Percentiles rank a stretch among this genome's conserved stretches.
These are phyloP conservation scores for Bruguiera sexangula DNA, from an alignment of 345 rosid species.

Conservation along the genomic window DNA sequence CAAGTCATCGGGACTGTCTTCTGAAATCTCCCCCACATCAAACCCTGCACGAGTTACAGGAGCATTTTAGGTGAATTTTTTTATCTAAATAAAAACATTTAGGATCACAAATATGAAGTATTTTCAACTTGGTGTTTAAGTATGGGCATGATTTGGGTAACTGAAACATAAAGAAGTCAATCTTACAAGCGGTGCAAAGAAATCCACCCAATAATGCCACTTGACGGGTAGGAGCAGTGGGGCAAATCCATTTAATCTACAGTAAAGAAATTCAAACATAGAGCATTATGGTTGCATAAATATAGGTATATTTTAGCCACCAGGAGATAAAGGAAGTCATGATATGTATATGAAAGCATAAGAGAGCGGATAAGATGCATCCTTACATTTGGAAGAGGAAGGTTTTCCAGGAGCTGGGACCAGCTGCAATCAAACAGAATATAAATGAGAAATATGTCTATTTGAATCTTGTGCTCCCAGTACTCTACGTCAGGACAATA, in stretches of 20 bases:
- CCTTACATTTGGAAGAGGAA: slow-evolving; percentile 91
- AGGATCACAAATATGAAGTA: background rate
- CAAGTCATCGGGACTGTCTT: slow-evolving; percentile 29
- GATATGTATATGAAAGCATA: background rate
- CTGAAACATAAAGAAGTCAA: background rate
- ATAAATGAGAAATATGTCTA: slow-evolving; percentile 24
- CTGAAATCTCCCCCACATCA: slow-evolving; percentile 33
- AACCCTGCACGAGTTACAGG: slow-evolving; percentile 13
- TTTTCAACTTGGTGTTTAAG: background rate
- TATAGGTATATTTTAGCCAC: background rate
- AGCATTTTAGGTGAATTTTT: background rate
- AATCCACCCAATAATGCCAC: slow-evolving; percentile 35
- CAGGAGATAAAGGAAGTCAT: background rate
- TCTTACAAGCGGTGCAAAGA: slow-evolving; percentile 35
- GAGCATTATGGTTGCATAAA: background rate
- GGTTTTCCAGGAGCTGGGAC: slow-evolving; percentile 85
- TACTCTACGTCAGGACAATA: background rate
- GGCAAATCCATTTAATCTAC: slow-evolving; percentile 39
- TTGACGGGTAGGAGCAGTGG: slow-evolving; percentile 35
- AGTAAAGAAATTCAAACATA: background rate
- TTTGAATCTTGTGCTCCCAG: background rate
- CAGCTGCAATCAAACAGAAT: slow-evolving; percentile 55
- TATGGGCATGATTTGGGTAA: background rate
- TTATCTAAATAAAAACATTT: background rate
- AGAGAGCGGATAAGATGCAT: slow-evolving; percentile 1